Evolutionary conservation across 2,329 filamentous ascomycete genomes (phyloP).

Genomic region (Eutypa lata): DNA sequence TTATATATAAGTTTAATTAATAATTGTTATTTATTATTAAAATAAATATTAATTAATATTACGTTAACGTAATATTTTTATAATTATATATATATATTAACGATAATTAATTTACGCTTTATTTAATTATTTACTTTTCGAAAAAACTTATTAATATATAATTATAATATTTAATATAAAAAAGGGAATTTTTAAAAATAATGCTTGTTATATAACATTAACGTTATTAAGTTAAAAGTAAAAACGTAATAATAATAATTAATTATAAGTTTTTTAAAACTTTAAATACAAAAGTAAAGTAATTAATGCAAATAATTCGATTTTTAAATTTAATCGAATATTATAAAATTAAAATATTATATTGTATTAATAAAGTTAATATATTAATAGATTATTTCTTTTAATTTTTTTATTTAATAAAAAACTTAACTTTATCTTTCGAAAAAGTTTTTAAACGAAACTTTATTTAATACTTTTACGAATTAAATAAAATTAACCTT

Average conservation of each 20-base stretch:
- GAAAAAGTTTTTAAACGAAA: no score
- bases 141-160: no score
- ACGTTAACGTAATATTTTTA: no score
- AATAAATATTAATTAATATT: neutral
- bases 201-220: no score
- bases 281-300: no score
- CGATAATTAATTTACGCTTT: neutral
- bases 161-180: conserved; percentile 1
- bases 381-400: neutral
- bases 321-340: neutral
- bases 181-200: no score
- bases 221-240: no score
- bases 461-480: no score
- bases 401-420: neutral
- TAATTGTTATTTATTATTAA: neutral
- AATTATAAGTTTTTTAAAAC: no score
- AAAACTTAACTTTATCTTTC: no score
- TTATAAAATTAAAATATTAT: neutral
- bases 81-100: conserved; percentile 2
- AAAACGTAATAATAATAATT: no score
- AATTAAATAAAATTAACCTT: no score
- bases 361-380: neutral
- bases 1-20: neutral
- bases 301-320: neutral
- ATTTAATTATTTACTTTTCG: conserved; percentile 1